phyloP scores from a whole-genome alignment of 139 green algal genomes.

The Chlamydomonas incerta region DNA sequence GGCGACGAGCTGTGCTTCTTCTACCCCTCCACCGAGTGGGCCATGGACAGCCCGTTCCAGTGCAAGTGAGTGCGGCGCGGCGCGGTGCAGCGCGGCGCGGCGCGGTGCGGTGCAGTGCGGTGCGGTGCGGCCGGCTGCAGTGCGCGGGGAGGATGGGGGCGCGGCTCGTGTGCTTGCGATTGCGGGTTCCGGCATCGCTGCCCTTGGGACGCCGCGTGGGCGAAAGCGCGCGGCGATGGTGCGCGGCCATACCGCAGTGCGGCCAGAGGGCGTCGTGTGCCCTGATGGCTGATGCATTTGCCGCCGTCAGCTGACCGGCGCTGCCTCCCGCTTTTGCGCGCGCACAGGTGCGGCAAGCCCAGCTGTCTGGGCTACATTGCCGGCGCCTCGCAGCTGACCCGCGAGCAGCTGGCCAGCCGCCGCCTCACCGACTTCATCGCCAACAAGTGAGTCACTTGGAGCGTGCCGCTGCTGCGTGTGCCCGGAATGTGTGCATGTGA shows the following conservation, averaged over 20 bases:
- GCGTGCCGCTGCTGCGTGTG: too few relatives aligned
- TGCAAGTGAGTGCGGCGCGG: neutral
- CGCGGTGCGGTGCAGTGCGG: neutral
- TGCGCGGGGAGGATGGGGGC: neutral
- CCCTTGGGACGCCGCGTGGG: too few relatives aligned
- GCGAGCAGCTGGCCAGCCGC: neutral
- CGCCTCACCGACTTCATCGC: slow-evolving; percentile 18
- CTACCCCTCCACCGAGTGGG: slow-evolving; percentile 10
- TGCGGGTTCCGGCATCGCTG: too few relatives aligned
- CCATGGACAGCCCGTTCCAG: neutral
- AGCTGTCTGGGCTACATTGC: slow-evolving; percentile 5
- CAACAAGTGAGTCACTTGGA: neutral
- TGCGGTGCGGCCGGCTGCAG: neutral
- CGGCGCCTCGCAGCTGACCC: neutral
- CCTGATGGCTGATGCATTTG: too few relatives aligned
- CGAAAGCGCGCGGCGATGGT: too few relatives aligned
- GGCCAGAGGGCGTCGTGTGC: too few relatives aligned
- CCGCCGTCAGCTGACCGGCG: too few relatives aligned
- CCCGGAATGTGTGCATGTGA: too few relatives aligned
- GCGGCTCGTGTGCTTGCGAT: too few relatives aligned
- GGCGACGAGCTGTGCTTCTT: slow-evolving; percentile 18
- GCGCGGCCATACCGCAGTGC: too few relatives aligned
- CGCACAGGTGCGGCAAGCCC: neutral
- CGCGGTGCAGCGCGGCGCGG: neutral
- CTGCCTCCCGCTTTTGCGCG: neutral